A percentile compares a stretch with the other conserved stretches of the same genome.
Evolutionary conservation across 768 basidiomycete genomes (phyloP).

Genomic region (Pholiota microspora): DNA sequence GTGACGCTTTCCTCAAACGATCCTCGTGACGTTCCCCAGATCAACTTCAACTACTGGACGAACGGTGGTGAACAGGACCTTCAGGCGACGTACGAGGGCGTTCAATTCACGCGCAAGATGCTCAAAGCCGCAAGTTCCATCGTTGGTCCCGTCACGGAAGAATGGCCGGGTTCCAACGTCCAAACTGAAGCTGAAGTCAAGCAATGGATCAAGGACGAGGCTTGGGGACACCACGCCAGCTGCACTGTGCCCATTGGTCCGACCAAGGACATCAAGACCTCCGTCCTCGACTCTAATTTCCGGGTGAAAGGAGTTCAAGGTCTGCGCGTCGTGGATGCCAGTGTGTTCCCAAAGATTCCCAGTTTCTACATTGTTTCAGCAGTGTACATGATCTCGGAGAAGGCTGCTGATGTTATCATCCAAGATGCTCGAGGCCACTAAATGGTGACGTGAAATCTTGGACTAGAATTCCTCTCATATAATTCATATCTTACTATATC

Average conservation of each 20-base stretch:
- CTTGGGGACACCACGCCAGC: slow-evolving; percentile 5
- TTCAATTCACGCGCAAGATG: not conserved
- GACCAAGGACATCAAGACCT: not conserved
- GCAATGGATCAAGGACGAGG: slow-evolving; percentile 3
- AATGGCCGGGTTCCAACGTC: not conserved
- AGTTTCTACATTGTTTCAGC: slow-evolving; percentile 1
- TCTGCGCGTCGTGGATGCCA: slow-evolving; percentile 5
- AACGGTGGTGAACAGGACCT: slow-evolving; percentile 1
- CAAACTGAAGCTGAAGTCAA: not conserved
- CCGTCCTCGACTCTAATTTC: slow-evolving; percentile 3
- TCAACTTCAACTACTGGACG: slow-evolving; percentile 1
- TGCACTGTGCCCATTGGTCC: slow-evolving; percentile 4
- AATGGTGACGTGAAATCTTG: no score
- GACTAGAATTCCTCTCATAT: no score
- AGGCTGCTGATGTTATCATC: slow-evolving; percentile 2
- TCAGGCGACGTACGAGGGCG: slow-evolving; percentile 1
- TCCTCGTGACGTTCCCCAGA: slow-evolving; percentile 1
- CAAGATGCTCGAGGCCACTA: not conserved
- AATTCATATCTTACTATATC: not conserved
- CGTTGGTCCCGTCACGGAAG: not conserved
- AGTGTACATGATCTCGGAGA: slow-evolving; percentile 4
- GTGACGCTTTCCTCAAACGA: slow-evolving; percentile 3
- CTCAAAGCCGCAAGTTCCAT: not conserved
- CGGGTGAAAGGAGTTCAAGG: not conserved
- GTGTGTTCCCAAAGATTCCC: slow-evolving; percentile 7